These are phyloP conservation scores for Coemansia sp. DNA, from an alignment of 192 early-diverging fungal species.

Conservation along the genomic window DNA sequence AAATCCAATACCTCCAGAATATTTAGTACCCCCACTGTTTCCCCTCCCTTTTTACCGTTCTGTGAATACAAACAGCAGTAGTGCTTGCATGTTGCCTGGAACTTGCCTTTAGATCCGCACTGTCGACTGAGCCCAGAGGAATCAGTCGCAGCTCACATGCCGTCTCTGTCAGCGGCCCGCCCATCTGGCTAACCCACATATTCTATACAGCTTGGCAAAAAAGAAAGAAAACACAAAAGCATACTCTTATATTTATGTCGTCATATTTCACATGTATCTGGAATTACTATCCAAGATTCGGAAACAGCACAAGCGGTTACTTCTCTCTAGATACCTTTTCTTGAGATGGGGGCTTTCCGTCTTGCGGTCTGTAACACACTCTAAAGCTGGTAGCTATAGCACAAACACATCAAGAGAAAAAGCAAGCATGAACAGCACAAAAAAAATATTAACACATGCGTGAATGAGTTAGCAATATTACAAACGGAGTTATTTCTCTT, in stretches of 20 bases:
- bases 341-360: conserved; percentile 29
- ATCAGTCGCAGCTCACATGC: conserved; percentile 18
- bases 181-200: conserved; percentile 37
- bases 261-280: not conserved
- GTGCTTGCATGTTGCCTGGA: not conserved
- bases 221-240: not conserved
- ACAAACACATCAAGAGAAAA: not conserved
- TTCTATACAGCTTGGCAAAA: conserved; percentile 19
- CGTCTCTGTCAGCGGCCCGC: not conserved
- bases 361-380: conserved; percentile 29
- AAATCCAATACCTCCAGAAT: not conserved
- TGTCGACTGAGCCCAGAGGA: conserved; percentile 34
- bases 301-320: not conserved
- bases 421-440: not conserved
- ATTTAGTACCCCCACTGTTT: not conserved
- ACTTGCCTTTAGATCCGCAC: conserved; percentile 31
- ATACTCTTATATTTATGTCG: not conserved
- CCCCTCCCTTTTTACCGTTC: not conserved
- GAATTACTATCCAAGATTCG: not conserved
- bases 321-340: conserved; percentile 23
- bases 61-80: conserved; percentile 5
- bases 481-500: not conserved
- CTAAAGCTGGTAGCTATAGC: conserved; percentile 29
- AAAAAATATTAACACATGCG: not conserved
- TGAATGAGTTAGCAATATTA: not conserved